These are phyloP conservation scores for Ajuga chamaepitys DNA, from an alignment of 257 asterid genomes.

Conservation along the genomic window DNA sequence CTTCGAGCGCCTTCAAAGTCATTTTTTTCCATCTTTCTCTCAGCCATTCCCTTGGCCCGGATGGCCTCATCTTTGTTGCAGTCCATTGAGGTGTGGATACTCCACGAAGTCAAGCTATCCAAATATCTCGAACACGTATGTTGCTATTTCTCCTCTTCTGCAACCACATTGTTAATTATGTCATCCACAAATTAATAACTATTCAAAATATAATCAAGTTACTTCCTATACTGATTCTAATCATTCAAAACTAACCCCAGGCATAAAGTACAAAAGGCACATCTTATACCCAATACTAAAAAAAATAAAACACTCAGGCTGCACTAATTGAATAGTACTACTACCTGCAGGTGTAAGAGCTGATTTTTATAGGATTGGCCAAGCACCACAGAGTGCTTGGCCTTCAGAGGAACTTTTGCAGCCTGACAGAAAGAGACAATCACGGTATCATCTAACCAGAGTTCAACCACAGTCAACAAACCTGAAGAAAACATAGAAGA, in stretches of 20 bases:
- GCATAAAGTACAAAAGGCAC: neutral
- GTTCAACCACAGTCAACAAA: neutral
- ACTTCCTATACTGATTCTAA: neutral
- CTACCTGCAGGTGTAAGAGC: conserved; percentile 1
- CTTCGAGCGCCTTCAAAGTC: conserved; percentile 59
- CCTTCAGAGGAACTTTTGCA: conserved; percentile 9
- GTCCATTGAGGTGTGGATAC: conserved; percentile 37
- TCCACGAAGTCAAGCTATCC: neutral
- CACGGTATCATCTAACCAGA: conserved; percentile 7
- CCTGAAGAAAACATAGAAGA: conserved; percentile 16
- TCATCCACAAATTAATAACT: conserved; percentile 8
- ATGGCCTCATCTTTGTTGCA: conserved; percentile 69
- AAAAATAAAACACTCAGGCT: neutral
- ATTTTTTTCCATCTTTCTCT: conserved; percentile 44
- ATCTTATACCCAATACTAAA: neutral
- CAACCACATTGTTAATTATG: conserved; percentile 7
- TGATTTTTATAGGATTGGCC: conserved; percentile 13
- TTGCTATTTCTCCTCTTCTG: conserved; percentile 9
- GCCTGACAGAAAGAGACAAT: neutral
- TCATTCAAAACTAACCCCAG: neutral
- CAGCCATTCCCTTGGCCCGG: conserved; percentile 59
- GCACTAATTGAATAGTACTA: conserved; percentile 2
- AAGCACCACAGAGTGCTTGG: conserved; percentile 20
- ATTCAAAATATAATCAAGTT: neutral
- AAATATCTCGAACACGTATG: neutral